phyloP scores from a whole-genome alignment of 371 early-diverging fungal genomes.

The Apophysomyces trapeziformis region DNA sequence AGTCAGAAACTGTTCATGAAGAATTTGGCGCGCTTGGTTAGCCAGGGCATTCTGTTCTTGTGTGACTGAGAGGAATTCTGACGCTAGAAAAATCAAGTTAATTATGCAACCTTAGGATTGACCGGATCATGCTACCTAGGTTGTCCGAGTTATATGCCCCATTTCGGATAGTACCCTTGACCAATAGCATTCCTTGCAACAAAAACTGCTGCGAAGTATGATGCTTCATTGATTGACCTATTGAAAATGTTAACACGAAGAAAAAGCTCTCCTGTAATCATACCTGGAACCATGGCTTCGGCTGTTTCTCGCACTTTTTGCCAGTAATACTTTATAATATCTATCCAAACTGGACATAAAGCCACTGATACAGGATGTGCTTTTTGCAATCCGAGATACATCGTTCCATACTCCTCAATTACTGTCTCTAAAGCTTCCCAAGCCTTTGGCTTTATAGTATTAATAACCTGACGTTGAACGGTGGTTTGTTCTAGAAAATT shows the following conservation, averaged over 20 bases:
- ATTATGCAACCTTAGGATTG: not conserved
- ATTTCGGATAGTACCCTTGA: slow-evolving; percentile 74
- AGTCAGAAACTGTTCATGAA: slow-evolving; percentile 74
- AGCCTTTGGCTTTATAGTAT: not conserved
- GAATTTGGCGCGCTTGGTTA: slow-evolving; percentile 55
- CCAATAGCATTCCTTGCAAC: slow-evolving; percentile 72
- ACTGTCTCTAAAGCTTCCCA: slow-evolving; percentile 45
- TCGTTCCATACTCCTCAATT: slow-evolving; percentile 79
- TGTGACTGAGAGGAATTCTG: slow-evolving; percentile 38
- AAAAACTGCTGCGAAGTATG: slow-evolving; percentile 35
- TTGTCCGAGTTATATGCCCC: slow-evolving; percentile 47
- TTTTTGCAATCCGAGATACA: slow-evolving; percentile 78
- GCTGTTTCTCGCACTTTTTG: slow-evolving; percentile 17
- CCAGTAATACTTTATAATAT: slow-evolving; percentile 84
- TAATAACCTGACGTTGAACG: slow-evolving; percentile 13
- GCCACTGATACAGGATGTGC: slow-evolving; percentile 75
- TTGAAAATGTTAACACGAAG: too few species aligned
- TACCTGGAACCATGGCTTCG: not conserved
- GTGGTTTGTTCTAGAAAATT: not conserved
- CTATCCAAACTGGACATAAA: slow-evolving; percentile 64
- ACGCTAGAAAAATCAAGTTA: slow-evolving; percentile 19
- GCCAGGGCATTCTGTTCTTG: slow-evolving; percentile 59
- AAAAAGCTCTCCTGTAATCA: not conserved
- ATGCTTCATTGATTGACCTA: not conserved
- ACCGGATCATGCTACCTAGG: slow-evolving; percentile 11